These are phyloP conservation scores for Pleurotus platypus DNA, from an alignment of 768 basidiomycete genomes.

Conservation along the genomic window DNA sequence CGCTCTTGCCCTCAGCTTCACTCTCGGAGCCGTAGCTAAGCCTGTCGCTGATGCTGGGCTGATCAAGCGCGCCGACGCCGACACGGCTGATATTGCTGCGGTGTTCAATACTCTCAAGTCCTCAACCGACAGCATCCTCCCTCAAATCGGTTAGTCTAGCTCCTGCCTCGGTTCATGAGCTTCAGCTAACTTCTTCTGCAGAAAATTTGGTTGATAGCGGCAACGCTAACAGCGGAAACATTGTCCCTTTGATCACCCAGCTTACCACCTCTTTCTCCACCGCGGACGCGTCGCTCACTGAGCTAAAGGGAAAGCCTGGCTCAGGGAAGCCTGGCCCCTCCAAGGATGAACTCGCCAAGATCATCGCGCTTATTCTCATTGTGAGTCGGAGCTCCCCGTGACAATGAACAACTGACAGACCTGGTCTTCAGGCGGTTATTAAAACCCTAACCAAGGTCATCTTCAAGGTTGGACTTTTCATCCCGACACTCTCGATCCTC, in stretches of 20 bases:
- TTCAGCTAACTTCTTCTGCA: background rate
- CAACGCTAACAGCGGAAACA: slow-evolving; percentile 15
- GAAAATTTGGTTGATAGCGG: slow-evolving; percentile 12
- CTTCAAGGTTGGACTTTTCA: slow-evolving; percentile 14
- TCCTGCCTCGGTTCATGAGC: background rate
- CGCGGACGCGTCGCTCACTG: slow-evolving; percentile 15
- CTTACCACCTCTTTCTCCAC: slow-evolving; percentile 19
- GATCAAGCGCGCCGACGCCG: slow-evolving; percentile 9
- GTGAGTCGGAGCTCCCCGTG: slow-evolving; percentile 10
- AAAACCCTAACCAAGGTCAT: slow-evolving; percentile 18
- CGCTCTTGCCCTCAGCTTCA: slow-evolving; percentile 8
- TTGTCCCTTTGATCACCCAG: slow-evolving; percentile 19
- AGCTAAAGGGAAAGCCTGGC: slow-evolving; percentile 10
- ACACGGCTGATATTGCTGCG: slow-evolving; percentile 17
- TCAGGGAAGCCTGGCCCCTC: slow-evolving; percentile 19
- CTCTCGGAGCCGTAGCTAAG: slow-evolving; percentile 11
- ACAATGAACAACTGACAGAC: background rate
- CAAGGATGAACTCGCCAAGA: slow-evolving; percentile 21
- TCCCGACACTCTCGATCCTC: slow-evolving; percentile 20
- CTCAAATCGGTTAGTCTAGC: slow-evolving; percentile 16
- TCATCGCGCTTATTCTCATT: slow-evolving; percentile 21
- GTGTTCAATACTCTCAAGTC: slow-evolving; percentile 17
- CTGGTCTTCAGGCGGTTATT: slow-evolving; percentile 16
- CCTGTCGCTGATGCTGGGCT: slow-evolving; percentile 5
- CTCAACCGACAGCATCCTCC: slow-evolving; percentile 16